Evolutionary conservation across 768 basidiomycete species (phyloP).

Genomic region (Lactarius akahatsu): DNA sequence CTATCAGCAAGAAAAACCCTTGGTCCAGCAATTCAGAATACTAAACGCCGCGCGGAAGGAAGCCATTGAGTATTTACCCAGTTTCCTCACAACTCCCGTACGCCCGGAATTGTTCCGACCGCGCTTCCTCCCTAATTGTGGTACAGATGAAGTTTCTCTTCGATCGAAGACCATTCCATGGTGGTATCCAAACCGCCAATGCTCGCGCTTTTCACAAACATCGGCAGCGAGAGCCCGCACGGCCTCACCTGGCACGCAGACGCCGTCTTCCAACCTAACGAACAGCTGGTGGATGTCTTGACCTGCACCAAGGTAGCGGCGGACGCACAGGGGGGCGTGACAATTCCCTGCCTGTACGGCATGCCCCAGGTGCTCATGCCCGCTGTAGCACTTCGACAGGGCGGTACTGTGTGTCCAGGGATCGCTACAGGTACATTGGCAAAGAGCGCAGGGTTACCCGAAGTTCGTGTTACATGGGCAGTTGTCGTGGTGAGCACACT

Average conservation of each 20-base stretch:
- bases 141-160: constrained; percentile 48
- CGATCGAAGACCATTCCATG: constrained; percentile 42
- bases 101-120: constrained; percentile 20
- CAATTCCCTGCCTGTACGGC: constrained; percentile 41
- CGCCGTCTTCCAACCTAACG: constrained; percentile 41
- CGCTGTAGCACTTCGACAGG: constrained; percentile 32
- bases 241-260: constrained; percentile 44
- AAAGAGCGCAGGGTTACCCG: constrained; percentile 20
- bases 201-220: constrained; percentile 56
- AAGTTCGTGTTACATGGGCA: constrained; percentile 20
- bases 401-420: constrained; percentile 30
- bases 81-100: constrained; percentile 51
- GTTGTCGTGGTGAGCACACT: constrained; percentile 15
- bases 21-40: constrained; percentile 45
- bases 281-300: constrained; percentile 52
- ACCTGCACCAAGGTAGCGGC: constrained; percentile 45
- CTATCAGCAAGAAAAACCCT: constrained; percentile 50
- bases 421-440: constrained; percentile 26
- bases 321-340: constrained; percentile 44
- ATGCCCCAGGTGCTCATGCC: constrained; percentile 48
- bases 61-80: constrained; percentile 43
- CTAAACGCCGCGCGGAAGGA: constrained; percentile 56
- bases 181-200: constrained; percentile 56
- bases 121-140: neutral
- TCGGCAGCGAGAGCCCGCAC: constrained; percentile 42